Conservation (phyloP, 768 basidiomycete genomes). For the Serendipita sp. region DNA sequence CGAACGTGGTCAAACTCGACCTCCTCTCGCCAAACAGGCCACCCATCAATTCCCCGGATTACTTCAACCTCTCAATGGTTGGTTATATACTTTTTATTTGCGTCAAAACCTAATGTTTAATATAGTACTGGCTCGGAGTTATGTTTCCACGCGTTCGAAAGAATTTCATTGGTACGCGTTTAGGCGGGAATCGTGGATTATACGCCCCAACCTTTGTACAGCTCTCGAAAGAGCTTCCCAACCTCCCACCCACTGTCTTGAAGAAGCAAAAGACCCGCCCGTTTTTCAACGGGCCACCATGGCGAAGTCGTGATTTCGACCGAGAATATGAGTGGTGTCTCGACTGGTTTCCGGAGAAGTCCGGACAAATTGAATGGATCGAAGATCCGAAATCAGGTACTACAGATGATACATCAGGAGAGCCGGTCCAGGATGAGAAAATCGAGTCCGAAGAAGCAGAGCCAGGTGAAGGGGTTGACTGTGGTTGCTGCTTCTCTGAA, state of each 20-base stretch:
- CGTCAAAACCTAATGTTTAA: neutral
- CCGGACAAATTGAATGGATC: constrained; percentile 7
- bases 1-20: constrained; percentile 27
- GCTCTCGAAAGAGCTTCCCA: neutral
- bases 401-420: constrained; percentile 15
- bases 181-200: neutral
- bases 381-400: constrained; percentile 8
- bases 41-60: constrained; percentile 27
- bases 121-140: neutral
- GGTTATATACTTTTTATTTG: constrained; percentile 13
- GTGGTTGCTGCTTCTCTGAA: constrained; percentile 69
- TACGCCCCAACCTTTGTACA: neutral
- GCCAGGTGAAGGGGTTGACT: constrained; percentile 49
- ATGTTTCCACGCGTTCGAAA: neutral
- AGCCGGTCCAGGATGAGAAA: constrained; percentile 25
- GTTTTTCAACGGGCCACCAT: neutral
- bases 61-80: constrained; percentile 38
- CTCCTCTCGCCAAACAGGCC: constrained; percentile 33
- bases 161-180: neutral
- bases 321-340: constrained; percentile 29
- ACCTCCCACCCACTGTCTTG: neutral
- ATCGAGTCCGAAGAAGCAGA: constrained; percentile 25
- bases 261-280: neutral
- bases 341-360: constrained; percentile 29
- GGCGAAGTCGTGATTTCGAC: constrained; percentile 17